Evolutionary conservation across 768 basidiomycete species (phyloP).

Genomic region (Ramaria sp.): DNA sequence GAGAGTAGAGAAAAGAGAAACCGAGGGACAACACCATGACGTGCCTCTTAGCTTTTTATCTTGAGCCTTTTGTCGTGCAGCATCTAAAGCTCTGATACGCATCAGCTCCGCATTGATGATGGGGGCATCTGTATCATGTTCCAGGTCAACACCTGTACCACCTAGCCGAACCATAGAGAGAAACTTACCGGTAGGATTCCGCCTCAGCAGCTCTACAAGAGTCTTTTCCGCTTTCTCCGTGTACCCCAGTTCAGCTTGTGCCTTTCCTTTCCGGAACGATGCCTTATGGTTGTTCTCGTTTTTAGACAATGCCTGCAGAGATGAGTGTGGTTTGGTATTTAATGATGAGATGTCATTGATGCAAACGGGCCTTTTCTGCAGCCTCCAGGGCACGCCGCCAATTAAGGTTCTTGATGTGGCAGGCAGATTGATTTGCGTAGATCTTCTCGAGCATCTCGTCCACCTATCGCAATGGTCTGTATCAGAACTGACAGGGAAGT

Average conservation of each 20-base stretch:
- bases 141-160: neutral
- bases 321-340: too few species aligned
- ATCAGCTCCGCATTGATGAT: conserved; percentile 54
- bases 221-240: conserved; percentile 62
- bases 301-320: conserved; percentile 57
- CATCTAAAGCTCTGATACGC: conserved; percentile 49
- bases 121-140: conserved; percentile 35
- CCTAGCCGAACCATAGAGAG: neutral
- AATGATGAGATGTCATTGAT: too few species aligned
- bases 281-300: conserved; percentile 73
- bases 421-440: conserved; percentile 78
- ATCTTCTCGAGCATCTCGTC: conserved; percentile 73
- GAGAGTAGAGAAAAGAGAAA: neutral
- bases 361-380: conserved; percentile 79
- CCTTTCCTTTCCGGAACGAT: conserved; percentile 72
- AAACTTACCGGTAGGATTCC: conserved; percentile 48
- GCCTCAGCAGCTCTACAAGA: conserved; percentile 51
- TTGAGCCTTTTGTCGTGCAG: conserved; percentile 51
- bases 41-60: conserved; percentile 69
- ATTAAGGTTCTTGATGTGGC: conserved; percentile 69
- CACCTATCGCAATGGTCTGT: conserved; percentile 37
- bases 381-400: conserved; percentile 72
- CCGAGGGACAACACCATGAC: neutral
- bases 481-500: neutral
- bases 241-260: conserved; percentile 62